Base-by-base conservation (phyloP, 2,329 filamentous ascomycete genomes). In the Chalaropsis thielavioides region DNA sequence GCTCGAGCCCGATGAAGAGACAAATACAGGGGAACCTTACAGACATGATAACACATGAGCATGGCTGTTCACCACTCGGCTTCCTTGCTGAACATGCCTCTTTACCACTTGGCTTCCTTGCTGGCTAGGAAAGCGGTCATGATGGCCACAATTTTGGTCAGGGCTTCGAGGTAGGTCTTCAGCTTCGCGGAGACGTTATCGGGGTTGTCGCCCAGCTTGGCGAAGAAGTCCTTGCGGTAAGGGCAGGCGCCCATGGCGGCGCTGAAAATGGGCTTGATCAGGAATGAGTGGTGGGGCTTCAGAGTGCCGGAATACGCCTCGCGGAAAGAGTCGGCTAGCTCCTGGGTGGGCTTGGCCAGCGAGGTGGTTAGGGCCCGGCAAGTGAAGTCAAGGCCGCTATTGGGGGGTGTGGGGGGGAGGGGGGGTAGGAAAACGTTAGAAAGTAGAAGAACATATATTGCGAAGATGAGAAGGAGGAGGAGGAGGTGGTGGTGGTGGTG, bases 181-280 rank as follows among this genome's bases (percentile, higher is more conserved):
- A 96, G 75, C 72, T 88, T 83, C 64, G 76, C 73, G 58, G 80
- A 71, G 61, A 94, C 86, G 75, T 86, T 83, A 38, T 73, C 76
- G 46, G 81, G 75, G 72, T 89, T 83, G 22, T 79, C 78, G 44
- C 89, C 91, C 54, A 99, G 80, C 83, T 96, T 96, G 69, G 77
- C 77, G 75, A 96, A 97, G 74, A 99, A 97, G 76, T 92, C 89
- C 74, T 89, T 90, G 70, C 92, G 85, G 81, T 96, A 96, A 1
- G 94, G 94, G 70, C 89, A 92, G 19, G 91, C 92, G 70, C 84
- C 83, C 91, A 99, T 96, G 74, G 92, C 92, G 68, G 91, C 88
- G 71, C 82, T 88, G 82, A 97, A 97, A 73, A 96, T 81, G 68
- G 90, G 90, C 82, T 95, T 96, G 71, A 96, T 79, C 68, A 96